Evolutionary conservation across 257 asterid genomes (phyloP).

Genomic region (Cruciata laevipes): DNA sequence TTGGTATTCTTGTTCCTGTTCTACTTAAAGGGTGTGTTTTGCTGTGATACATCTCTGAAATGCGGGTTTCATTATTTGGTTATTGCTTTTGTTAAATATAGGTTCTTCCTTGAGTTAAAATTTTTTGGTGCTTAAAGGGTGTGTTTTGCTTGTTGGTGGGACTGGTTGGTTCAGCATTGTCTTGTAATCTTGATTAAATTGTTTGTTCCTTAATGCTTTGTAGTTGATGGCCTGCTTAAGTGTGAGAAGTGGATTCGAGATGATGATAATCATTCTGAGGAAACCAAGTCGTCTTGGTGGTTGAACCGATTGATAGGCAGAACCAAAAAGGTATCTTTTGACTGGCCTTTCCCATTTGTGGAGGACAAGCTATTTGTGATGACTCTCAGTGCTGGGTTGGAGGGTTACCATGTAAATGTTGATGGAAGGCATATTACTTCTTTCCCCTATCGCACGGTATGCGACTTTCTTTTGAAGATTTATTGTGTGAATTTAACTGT

Average conservation of each 20-base stretch:
- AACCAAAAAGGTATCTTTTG: slow-evolving; percentile 57
- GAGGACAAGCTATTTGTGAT: slow-evolving; percentile 78
- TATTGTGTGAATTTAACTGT: background rate
- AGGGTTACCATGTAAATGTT: slow-evolving; percentile 82
- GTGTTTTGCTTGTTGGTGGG: background rate
- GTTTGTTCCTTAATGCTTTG: slow-evolving; percentile 16
- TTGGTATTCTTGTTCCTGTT: background rate
- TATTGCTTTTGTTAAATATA: background rate
- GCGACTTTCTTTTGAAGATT: slow-evolving; percentile 17
- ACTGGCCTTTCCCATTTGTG: slow-evolving; percentile 90
- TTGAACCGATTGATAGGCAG: slow-evolving; percentile 67
- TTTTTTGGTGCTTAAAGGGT: background rate
- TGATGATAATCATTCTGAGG: slow-evolving; percentile 57
- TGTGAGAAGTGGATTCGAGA: slow-evolving; percentile 85
- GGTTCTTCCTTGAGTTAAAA: background rate
- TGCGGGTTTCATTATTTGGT: no score
- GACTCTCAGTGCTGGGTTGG: slow-evolving; percentile 93
- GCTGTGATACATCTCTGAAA: background rate
- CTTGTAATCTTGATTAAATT: background rate
- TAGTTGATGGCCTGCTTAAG: slow-evolving; percentile 75
- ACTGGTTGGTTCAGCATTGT: background rate
- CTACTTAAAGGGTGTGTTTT: background rate
- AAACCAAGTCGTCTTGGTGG: slow-evolving; percentile 82
- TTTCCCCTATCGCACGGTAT: slow-evolving; percentile 87
- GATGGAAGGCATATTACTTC: slow-evolving; percentile 96